Evolutionary conservation across 305 asterid genomes (phyloP).

Genomic region (Galium porrigens): DNA sequence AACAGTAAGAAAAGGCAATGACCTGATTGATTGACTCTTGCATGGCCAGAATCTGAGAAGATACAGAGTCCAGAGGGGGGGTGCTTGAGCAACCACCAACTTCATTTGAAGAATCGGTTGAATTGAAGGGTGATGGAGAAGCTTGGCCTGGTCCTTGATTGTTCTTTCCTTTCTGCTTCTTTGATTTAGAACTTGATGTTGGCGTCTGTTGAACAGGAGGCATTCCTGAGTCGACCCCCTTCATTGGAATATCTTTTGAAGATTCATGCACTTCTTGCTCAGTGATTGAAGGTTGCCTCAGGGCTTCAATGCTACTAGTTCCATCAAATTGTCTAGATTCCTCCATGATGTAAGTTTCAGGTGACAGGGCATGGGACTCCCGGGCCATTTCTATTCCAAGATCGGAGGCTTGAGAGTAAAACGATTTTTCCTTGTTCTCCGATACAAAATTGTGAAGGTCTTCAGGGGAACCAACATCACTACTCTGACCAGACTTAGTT

Average conservation of each 20-base stretch:
- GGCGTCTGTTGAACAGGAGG: slow-evolving; percentile 32
- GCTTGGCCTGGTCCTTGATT: slow-evolving; percentile 40
- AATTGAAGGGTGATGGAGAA: slow-evolving; percentile 39
- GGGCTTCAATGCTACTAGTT: slow-evolving; percentile 31
- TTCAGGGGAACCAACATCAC: slow-evolving; percentile 35
- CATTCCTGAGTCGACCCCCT: slow-evolving; percentile 30
- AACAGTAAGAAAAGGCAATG: not conserved
- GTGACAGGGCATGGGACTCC: slow-evolving; percentile 42
- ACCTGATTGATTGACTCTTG: slow-evolving; percentile 76
- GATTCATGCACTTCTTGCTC: slow-evolving; percentile 35
- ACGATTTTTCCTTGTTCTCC: slow-evolving; percentile 51
- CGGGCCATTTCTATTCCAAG: slow-evolving; percentile 64
- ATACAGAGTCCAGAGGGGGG: slow-evolving; percentile 31
- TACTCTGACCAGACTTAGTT: slow-evolving; percentile 37
- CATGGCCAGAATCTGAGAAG: slow-evolving; percentile 45
- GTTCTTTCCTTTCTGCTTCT: slow-evolving; percentile 60
- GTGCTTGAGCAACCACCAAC: slow-evolving; percentile 36
- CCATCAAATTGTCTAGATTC: slow-evolving; percentile 50
- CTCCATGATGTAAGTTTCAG: slow-evolving; percentile 42
- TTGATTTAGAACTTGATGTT: slow-evolving; percentile 42
- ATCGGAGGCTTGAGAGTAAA: slow-evolving; percentile 79
- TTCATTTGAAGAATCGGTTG: slow-evolving; percentile 41
- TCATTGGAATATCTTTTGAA: slow-evolving; percentile 30
- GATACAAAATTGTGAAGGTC: slow-evolving; percentile 38
- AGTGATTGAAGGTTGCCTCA: slow-evolving; percentile 28